Conservation (phyloP, 257 asterid species). For the Solanum appendiculatum region DNA sequence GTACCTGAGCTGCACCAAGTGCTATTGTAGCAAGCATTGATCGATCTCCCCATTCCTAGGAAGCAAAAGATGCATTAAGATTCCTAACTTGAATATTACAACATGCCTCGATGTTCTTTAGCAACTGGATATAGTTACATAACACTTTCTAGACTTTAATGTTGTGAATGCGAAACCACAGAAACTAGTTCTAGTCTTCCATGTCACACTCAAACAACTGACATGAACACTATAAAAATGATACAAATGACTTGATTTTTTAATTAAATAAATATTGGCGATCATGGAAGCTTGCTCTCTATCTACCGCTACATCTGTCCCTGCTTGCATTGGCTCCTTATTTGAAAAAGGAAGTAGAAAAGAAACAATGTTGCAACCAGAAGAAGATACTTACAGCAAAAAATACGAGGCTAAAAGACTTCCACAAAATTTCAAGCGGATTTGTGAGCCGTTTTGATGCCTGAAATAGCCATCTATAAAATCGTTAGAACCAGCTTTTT, state of each 20-base stretch:
- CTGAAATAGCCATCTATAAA: slow-evolving; percentile 23
- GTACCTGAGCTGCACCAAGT: slow-evolving; percentile 96
- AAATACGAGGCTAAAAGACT: slow-evolving; percentile 93
- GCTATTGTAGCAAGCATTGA: slow-evolving; percentile 99
- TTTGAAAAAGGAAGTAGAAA: neutral
- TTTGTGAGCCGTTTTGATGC: slow-evolving; percentile 55
- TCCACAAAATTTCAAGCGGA: slow-evolving; percentile 85
- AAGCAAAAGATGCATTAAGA: neutral
- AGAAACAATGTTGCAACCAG: neutral
- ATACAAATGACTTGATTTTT: neutral
- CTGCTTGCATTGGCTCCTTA: neutral
- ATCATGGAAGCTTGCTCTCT: neutral
- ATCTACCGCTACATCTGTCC: neutral
- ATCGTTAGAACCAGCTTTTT: neutral
- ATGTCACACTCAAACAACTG: neutral
- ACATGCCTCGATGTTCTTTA: neutral
- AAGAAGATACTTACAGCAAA: slow-evolving; percentile 68
- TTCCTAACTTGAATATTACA: neutral
- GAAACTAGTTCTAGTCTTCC: neutral
- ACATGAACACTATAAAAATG: neutral
- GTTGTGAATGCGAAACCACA: neutral
- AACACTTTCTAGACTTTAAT: neutral
- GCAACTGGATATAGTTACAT: neutral
- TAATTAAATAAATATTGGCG: neutral
- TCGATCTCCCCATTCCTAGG: slow-evolving; percentile 97